phyloP scores from a whole-genome alignment of 2,329 filamentous ascomycete species.

The Aspergillus novofumigatus region DNA sequence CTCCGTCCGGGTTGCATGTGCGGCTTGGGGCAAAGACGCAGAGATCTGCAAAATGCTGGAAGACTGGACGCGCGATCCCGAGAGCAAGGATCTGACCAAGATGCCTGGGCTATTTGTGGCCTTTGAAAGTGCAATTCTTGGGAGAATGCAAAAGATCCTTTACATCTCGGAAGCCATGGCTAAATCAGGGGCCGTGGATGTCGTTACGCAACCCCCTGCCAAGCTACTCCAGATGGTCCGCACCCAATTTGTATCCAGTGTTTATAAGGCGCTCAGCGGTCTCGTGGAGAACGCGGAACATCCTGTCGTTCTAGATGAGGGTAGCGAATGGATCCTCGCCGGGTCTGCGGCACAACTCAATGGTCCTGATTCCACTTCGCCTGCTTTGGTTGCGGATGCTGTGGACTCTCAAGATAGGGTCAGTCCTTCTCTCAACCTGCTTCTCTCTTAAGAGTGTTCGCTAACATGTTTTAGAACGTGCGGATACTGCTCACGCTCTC shows the following conservation, averaged over 20 bases:
- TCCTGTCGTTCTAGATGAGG: constrained; percentile 58
- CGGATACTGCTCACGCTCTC: constrained; percentile 91
- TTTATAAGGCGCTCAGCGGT: constrained; percentile 90
- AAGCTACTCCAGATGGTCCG: constrained; percentile 90
- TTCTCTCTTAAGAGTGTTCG: background rate
- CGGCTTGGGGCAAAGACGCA: constrained; percentile 88
- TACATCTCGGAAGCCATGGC: constrained; percentile 84
- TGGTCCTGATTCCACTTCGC: constrained; percentile 31
- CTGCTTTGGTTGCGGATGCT: constrained; percentile 45
- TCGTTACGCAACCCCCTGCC: constrained; percentile 77
- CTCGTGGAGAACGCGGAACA: constrained; percentile 96
- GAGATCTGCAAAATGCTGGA: constrained; percentile 90
- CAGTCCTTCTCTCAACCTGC: constrained; percentile 21
- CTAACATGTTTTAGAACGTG: constrained; percentile 61
- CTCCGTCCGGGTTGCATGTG: constrained; percentile 78
- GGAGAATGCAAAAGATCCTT: constrained; percentile 89
- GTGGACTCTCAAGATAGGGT: constrained; percentile 53
- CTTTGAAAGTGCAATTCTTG: constrained; percentile 77
- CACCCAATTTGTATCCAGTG: constrained; percentile 84
- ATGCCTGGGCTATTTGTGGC: constrained; percentile 84
- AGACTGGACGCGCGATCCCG: constrained; percentile 82
- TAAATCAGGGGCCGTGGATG: constrained; percentile 68
- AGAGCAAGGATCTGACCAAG: constrained; percentile 80
- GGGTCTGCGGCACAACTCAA: constrained; percentile 26
- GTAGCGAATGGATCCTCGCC: constrained; percentile 51